Conservation (phyloP, 345 rosid genomes). For the Lepidium africanum region DNA sequence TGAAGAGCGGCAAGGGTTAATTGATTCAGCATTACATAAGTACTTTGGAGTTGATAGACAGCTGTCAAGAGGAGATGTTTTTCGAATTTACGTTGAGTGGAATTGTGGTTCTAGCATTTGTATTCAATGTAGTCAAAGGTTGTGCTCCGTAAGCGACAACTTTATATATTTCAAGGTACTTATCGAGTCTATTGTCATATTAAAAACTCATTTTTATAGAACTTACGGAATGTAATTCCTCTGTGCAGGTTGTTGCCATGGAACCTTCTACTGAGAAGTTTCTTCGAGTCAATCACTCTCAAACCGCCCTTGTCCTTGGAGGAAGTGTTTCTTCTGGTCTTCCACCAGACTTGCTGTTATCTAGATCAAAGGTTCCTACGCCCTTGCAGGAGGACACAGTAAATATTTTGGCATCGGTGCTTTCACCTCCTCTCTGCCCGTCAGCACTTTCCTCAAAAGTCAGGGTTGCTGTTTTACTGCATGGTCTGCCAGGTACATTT, state of each 20-base stretch:
- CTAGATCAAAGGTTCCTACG: conserved; percentile 35
- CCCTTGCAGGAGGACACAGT: conserved; percentile 66
- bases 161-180: conserved; percentile 74
- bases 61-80: conserved; percentile 66
- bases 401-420: conserved; percentile 67
- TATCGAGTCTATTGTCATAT: background rate
- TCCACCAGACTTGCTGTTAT: conserved; percentile 65
- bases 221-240: conserved; percentile 25
- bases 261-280: conserved; percentile 77
- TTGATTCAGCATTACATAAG: conserved; percentile 69
- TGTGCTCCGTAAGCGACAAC: conserved; percentile 26
- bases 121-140: conserved; percentile 56
- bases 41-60: conserved; percentile 77
- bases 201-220: background rate
- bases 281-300: conserved; percentile 64
- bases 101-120: conserved; percentile 69
- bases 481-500: conserved; percentile 61
- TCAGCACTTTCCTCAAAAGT: conserved; percentile 73
- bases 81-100: conserved; percentile 58
- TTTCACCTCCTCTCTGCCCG: conserved; percentile 75
- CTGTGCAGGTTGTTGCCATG: conserved; percentile 71
- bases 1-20: conserved; percentile 78
- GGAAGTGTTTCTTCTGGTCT: conserved; percentile 68
- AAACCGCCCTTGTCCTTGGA: conserved; percentile 94
- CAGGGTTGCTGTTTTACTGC: conserved; percentile 79